Evolutionary conservation across 2,329 filamentous ascomycete species (phyloP), one percentile per base, ranked within the genome.

Genomic region (Parastagonospora nodorum): DNA sequence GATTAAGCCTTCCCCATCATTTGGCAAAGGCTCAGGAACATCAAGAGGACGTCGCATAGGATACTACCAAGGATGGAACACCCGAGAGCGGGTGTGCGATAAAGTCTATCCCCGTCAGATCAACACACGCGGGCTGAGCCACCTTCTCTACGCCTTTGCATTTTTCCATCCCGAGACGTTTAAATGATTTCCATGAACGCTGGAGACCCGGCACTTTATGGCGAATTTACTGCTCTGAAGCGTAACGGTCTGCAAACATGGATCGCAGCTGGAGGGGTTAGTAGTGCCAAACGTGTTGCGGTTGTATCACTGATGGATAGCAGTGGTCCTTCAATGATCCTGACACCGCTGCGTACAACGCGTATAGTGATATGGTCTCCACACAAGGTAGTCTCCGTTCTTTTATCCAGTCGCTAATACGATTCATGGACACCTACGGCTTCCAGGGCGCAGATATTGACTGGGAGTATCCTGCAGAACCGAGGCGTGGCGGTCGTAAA

Each of bases 381-480:
- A 64, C 54, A 2, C 8, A 56, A 2, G 46, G 41, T 3, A 70
- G 64, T 16, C 58, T 68, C 8, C 42, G 47, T 0, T 57, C 50
- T 1, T 81, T 81, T 51, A 69, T 77, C 5, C 65, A 63, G 1
- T 61, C 78, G 0, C 45, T 74, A 0, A 48, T 47, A 0, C 76
- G 76, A 47, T 73, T 81, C 67, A 45, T 77, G 57, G 52, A 58
- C 1, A 69, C 61, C 3, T 78, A 78, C 45, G 72, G 68, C n/a
- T 79, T 81, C 43, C 74, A 80, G 14, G 64, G 66, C 1, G 67
- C 76, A 1, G 77, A 81, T 47, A 49, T 80, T 12, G 77, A 81
- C 53, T 81, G 77, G 78, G 77, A 77, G 1, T 61, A 69, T 5
- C 68, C 67, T 8, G 61, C 38, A 12, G 60, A 55, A 8, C 32